A percentile compares a stretch with the other conserved stretches of the same genome.
phyloP scores from a whole-genome alignment of 1,139 yeast genomes.

The Yamadazyma triangularis region DNA sequence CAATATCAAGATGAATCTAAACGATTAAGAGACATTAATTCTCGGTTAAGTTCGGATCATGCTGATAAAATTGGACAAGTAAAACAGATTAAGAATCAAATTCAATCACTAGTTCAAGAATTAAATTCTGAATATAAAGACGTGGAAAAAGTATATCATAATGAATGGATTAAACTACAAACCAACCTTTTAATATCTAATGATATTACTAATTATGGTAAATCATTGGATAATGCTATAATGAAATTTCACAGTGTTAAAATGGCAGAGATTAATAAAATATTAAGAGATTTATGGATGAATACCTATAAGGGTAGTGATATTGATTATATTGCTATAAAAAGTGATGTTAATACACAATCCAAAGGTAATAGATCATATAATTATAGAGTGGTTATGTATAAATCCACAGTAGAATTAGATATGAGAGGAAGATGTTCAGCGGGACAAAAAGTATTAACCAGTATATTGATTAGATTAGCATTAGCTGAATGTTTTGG shows the following conservation, averaged over 20 bases:
- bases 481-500: constrained; percentile 98
- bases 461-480: constrained; percentile 84
- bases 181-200: constrained; percentile 77
- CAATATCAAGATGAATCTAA: constrained; percentile 60
- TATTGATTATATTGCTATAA: constrained; percentile 83
- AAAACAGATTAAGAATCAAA: constrained; percentile 75
- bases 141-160: constrained; percentile 58
- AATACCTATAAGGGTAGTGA: constrained; percentile 94
- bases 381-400: constrained; percentile 94
- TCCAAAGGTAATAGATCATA: constrained; percentile 67
- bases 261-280: constrained; percentile 89
- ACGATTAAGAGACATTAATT: constrained; percentile 49
- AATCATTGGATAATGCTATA: constrained; percentile 86
- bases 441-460: constrained; percentile 95
- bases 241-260: constrained; percentile 89
- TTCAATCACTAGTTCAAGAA: constrained; percentile 51
- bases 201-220: constrained; percentile 77
- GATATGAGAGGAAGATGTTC: constrained; percentile 99
- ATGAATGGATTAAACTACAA: constrained; percentile 73
- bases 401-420: constrained; percentile 82
- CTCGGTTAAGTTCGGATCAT: constrained; percentile 59
- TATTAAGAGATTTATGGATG: constrained; percentile 89
- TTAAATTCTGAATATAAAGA: constrained; percentile 66
- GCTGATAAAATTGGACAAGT: constrained; percentile 84
- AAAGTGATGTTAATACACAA: constrained; percentile 67